phyloP scores from a whole-genome alignment of 768 basidiomycete genomes.

The Amanita exitialis region DNA sequence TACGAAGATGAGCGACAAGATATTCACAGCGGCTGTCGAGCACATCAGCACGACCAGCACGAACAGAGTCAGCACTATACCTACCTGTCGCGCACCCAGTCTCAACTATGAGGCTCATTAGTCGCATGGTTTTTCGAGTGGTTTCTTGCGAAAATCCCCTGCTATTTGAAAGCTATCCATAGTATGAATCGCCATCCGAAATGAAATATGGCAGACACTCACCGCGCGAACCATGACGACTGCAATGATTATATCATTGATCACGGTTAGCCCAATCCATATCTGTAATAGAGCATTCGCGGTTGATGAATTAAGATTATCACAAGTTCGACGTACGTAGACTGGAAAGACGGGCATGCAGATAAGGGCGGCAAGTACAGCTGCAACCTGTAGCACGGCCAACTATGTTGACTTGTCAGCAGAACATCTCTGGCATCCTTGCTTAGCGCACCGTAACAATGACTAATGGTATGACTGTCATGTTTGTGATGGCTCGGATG shows the following conservation, averaged over 20 bases:
- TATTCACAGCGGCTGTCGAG: constrained; percentile 19
- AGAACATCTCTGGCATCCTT: background rate
- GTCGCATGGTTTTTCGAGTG: constrained; percentile 15
- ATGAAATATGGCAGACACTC: constrained; percentile 1
- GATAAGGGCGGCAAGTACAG: background rate
- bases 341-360: background rate
- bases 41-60: background rate
- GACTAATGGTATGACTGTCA: background rate
- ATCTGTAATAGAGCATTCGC: background rate
- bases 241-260: constrained; percentile 22
- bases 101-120: constrained; percentile 26
- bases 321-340: background rate
- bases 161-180: constrained; percentile 12
- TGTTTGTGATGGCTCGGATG: background rate
- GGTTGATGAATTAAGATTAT: background rate
- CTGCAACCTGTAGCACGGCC: background rate
- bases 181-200: background rate
- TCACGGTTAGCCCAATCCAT: constrained; percentile 23
- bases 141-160: constrained; percentile 17
- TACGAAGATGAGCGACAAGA: constrained; percentile 19
- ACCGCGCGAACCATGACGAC: constrained; percentile 22
- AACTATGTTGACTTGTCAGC: background rate
- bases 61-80: background rate
- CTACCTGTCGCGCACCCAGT: constrained; percentile 23
- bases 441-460: background rate